Percentiles rank a stretch among this genome's conserved stretches.
Conservation (phyloP, 495 filamentous ascomycete species). For the Glonium stellatum region DNA sequence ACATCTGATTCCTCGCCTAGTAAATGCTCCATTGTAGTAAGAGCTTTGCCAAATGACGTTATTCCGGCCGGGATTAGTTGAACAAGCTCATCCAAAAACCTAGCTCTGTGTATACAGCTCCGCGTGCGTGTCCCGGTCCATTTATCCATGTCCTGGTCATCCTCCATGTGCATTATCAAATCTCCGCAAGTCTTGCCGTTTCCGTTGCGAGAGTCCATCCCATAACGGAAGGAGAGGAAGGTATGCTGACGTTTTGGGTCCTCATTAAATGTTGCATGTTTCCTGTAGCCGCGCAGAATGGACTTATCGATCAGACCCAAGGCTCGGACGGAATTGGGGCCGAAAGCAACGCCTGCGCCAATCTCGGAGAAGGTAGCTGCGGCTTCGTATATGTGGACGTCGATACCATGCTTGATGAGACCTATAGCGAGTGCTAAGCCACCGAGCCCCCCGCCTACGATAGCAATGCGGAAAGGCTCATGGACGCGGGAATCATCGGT, state of each 20-base stretch:
- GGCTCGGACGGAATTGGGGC: conserved; percentile 2
- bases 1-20: no score
- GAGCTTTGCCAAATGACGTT: no score
- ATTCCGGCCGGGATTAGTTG: no score
- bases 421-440: conserved; percentile 8
- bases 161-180: no score
- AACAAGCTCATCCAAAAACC: not conserved
- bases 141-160: no score
- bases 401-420: conserved; percentile 1
- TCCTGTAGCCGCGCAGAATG: not conserved
- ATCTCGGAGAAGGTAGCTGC: conserved; percentile 3
- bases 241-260: not conserved
- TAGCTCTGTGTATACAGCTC: not conserved
- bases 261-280: conserved; percentile 2
- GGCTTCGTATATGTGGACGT: conserved; percentile 2
- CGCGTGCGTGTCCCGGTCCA: not conserved
- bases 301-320: not conserved
- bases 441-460: conserved; percentile 7
- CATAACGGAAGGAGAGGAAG: no score
- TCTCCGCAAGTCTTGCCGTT: no score
- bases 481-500: no score
- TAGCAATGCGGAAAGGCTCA: not conserved
- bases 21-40: no score
- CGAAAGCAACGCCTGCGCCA: conserved; percentile 9
- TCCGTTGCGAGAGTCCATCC: no score